A percentile compares a stretch with the other conserved stretches of the same genome.
Evolutionary conservation across 345 rosid genomes (phyloP).

Genomic region (Eucalyptus rudis): DNA sequence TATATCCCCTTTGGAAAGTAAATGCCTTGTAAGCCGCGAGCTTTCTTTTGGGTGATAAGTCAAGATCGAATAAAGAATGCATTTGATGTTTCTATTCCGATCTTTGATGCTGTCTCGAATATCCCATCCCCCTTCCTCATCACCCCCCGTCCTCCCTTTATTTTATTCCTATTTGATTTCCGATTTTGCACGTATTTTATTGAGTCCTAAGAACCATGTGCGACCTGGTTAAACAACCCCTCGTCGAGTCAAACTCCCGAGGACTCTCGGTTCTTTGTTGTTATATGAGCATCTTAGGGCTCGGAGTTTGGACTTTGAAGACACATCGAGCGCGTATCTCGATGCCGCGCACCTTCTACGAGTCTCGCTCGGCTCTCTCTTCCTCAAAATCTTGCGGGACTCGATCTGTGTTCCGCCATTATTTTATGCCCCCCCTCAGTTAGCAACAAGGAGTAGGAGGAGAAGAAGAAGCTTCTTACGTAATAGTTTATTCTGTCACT

Average conservation of each 20-base stretch:
- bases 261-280: conserved; percentile 26
- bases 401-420: not conserved
- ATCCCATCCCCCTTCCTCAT: not conserved
- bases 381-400: conserved; percentile 17
- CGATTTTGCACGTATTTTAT: not conserved
- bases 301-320: not conserved
- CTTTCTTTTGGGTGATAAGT: not conserved
- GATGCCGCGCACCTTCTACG: conserved; percentile 8
- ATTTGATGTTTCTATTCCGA: conserved; percentile 58
- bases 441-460: not conserved
- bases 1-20: conserved; percentile 1
- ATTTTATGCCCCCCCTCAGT: not conserved
- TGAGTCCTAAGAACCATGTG: not conserved
- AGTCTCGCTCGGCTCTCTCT: not conserved
- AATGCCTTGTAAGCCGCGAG: conserved; percentile 14
- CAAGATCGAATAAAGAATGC: conserved; percentile 13
- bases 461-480: not conserved
- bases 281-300: not conserved
- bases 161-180: not conserved
- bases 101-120: conserved; percentile 34
- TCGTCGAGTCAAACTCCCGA: conserved; percentile 21
- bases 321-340: conserved; percentile 19
- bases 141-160: not conserved
- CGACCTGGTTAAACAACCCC: not conserved
- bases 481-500: conserved; percentile 9